Evolutionary conservation across 2,329 filamentous ascomycete genomes (phyloP).

Genomic region (Trichoderma brevicompactum): DNA sequence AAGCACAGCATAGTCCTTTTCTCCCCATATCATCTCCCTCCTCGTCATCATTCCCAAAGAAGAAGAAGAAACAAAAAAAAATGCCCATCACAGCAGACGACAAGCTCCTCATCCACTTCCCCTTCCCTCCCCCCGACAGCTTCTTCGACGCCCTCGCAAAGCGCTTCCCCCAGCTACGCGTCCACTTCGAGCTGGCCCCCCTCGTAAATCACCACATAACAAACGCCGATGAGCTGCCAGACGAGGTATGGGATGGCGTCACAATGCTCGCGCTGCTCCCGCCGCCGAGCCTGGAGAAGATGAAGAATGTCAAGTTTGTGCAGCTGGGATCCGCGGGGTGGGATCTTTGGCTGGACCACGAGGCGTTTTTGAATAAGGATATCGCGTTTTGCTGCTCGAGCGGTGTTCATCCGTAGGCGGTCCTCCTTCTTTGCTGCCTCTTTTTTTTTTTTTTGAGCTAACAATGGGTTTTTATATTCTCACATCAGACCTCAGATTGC

Average conservation of each 20-base stretch:
- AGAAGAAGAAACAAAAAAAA: constrained; percentile 5
- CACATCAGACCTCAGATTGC: constrained; percentile 44
- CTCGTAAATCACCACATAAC: constrained; percentile 31
- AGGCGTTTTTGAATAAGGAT: constrained; percentile 41
- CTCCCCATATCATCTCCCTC: background rate
- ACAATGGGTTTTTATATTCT: background rate
- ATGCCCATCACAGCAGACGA: constrained; percentile 42
- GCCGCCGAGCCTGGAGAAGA: constrained; percentile 39
- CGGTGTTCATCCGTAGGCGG: constrained; percentile 48
- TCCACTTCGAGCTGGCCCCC: constrained; percentile 42
- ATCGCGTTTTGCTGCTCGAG: constrained; percentile 48
- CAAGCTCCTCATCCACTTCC: constrained; percentile 47
- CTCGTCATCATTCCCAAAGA: background rate
- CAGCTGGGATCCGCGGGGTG: constrained; percentile 51
- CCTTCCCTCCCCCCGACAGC: constrained; percentile 37
- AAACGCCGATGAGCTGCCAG: constrained; percentile 37
- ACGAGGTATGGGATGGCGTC: constrained; percentile 46
- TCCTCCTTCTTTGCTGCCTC: background rate
- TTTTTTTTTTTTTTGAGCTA: background rate
- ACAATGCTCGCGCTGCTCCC: constrained; percentile 45
- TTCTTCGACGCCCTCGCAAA: constrained; percentile 44
- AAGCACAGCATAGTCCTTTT: background rate
- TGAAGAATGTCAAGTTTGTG: constrained; percentile 48
- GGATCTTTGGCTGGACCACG: constrained; percentile 47
- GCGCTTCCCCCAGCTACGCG: constrained; percentile 45